A percentile compares a stretch with the other conserved stretches of the same genome.
Evolutionary conservation across 106 monocot genomes (phyloP).

Genomic region (Allium sativum): DNA sequence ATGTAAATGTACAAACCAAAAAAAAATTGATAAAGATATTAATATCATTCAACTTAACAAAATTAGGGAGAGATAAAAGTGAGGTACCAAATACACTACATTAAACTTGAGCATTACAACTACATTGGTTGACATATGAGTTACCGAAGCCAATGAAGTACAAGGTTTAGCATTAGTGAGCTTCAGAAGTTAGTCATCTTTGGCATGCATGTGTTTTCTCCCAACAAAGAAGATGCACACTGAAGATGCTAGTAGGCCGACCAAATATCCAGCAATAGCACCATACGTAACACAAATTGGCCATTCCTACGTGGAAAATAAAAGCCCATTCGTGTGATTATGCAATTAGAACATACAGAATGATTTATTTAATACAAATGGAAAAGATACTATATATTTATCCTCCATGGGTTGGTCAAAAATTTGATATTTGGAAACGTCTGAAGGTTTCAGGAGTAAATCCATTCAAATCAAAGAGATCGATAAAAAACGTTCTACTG

Average conservation of each 20-base stretch:
- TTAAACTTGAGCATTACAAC: too few species aligned
- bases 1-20: background rate
- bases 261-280: slow-evolving; percentile 49
- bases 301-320: slow-evolving; percentile 59
- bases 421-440: background rate
- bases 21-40: background rate
- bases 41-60: too few species aligned
- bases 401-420: background rate
- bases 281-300: slow-evolving; percentile 80
- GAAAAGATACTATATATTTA: too few species aligned
- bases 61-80: too few species aligned
- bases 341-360: background rate
- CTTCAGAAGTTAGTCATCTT: slow-evolving; percentile 36
- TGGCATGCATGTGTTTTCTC: slow-evolving; percentile 13
- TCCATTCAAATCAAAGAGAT: background rate
- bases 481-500: background rate
- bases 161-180: background rate
- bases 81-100: too few species aligned
- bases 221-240: slow-evolving; percentile 15
- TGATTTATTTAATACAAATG: too few species aligned
- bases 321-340: background rate
- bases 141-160: too few species aligned
- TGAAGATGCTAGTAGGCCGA: slow-evolving; percentile 36
- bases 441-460: background rate
- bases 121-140: too few species aligned